A percentile compares a stretch with the other conserved stretches of the same genome.
Evolutionary conservation across 768 basidiomycete species (phyloP).

Genomic region (Stropharia rugosoannulata): DNA sequence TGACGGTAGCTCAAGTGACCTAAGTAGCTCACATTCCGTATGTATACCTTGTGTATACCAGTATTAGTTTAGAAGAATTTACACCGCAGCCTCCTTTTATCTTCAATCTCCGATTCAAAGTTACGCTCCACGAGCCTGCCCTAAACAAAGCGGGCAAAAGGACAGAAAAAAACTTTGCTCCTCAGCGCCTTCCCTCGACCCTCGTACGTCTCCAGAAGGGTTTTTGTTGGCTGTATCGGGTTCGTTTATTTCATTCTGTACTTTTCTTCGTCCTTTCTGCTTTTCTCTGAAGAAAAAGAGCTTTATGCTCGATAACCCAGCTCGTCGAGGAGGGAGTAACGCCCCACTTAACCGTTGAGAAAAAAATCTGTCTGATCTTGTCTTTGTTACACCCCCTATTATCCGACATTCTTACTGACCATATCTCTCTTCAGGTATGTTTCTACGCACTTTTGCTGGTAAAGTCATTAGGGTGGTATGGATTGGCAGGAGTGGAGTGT

Average conservation of each 20-base stretch:
- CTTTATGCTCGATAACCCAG: conserved; percentile 84
- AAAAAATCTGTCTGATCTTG: conserved; percentile 42
- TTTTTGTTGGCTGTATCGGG: neutral
- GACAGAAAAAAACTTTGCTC: neutral
- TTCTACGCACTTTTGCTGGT: neutral
- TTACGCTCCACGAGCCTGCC: neutral
- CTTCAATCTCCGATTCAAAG: neutral
- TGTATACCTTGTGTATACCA: too few relatives aligned
- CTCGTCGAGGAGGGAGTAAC: conserved; percentile 95
- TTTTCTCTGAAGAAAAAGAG: conserved; percentile 71
- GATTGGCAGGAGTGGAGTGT: neutral
- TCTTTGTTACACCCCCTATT: neutral
- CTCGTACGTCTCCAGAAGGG: neutral
- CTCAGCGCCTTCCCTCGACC: neutral
- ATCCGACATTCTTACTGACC: neutral
- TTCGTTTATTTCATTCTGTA: neutral
- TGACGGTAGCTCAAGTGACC: too few relatives aligned
- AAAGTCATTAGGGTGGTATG: neutral
- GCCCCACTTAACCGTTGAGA: conserved; percentile 75
- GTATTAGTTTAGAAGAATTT: too few relatives aligned
- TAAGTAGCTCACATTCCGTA: too few relatives aligned
- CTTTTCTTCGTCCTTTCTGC: neutral
- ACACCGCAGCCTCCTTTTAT: neutral
- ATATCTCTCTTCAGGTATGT: neutral
- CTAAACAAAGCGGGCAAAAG: neutral